These are phyloP conservation scores for Lachnellula suecica DNA, from an alignment of 2,329 filamentous ascomycete genomes.

Conservation along the genomic window DNA sequence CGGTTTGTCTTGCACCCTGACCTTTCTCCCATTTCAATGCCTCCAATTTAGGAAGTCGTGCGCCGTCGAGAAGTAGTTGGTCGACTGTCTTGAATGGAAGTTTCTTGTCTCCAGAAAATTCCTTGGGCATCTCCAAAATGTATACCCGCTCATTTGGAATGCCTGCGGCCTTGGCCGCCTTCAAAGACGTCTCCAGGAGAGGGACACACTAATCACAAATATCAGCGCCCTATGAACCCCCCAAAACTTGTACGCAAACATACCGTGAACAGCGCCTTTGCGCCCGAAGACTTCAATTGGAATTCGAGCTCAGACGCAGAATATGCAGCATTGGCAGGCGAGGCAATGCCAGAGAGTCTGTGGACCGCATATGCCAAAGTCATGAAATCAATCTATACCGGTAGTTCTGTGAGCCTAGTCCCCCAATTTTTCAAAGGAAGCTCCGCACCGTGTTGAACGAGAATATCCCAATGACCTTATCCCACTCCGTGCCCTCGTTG, in stretches of 20 bases:
- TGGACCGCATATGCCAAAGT: conserved; percentile 73
- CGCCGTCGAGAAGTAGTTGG: conserved; percentile 70
- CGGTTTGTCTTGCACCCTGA: conserved; percentile 65
- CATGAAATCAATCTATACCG: conserved; percentile 67
- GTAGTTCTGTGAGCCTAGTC: not conserved
- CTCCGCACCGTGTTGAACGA: conserved; percentile 72
- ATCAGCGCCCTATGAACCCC: not conserved
- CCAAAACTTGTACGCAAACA: not conserved
- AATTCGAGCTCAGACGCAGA: conserved; percentile 79
- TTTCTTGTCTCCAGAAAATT: conserved; percentile 46
- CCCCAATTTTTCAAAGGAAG: not conserved
- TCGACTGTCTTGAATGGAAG: conserved; percentile 63
- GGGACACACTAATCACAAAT: conserved; percentile 50
- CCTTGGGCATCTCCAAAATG: conserved; percentile 65
- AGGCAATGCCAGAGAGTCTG: conserved; percentile 70
- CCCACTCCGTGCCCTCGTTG: conserved; percentile 73
- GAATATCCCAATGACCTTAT: conserved; percentile 76
- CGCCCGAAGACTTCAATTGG: conserved; percentile 76
- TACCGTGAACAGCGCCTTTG: conserved; percentile 75
- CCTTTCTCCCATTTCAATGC: conserved; percentile 60
- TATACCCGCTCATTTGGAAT: conserved; percentile 73
- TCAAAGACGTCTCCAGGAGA: conserved; percentile 61
- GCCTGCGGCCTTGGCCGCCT: conserved; percentile 68
- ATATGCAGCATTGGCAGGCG: conserved; percentile 84
- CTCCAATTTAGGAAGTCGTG: conserved; percentile 50